phyloP scores from a whole-genome alignment of 306 rosid genomes.

The Cicer yamashitae region DNA sequence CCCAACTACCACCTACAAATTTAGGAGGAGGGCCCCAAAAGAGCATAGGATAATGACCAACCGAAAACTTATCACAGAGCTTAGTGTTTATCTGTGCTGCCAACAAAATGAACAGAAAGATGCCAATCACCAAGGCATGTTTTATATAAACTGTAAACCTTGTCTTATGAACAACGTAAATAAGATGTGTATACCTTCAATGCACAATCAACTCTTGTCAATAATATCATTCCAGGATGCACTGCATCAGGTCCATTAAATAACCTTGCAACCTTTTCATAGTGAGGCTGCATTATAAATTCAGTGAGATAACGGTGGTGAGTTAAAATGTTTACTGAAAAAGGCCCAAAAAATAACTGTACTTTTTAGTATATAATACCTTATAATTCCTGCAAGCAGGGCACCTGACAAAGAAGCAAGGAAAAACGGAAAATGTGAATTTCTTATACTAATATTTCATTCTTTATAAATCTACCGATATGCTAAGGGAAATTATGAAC shows the following conservation, averaged over 20 bases:
- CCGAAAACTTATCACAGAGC: conserved; percentile 93
- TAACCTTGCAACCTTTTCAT: conserved; percentile 94
- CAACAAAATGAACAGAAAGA: conserved; percentile 61
- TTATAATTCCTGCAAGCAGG: conserved; percentile 98
- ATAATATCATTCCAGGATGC: conserved; percentile 84
- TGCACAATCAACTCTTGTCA: conserved; percentile 98
- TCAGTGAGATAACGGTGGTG: conserved; percentile 36
- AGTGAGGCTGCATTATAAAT: conserved; percentile 74
- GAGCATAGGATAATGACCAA: conserved; percentile 93
- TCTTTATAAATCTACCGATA: conserved; percentile 12
- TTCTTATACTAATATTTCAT: conserved; percentile 1
- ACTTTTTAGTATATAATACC: conserved; percentile 56
- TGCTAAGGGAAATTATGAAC: too few relatives aligned
- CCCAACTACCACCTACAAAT: conserved; percentile 79
- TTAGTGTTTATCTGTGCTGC: conserved; percentile 95
- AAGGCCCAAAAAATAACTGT: not conserved
- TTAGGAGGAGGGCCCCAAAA: conserved; percentile 91
- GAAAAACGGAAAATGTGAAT: conserved; percentile 45
- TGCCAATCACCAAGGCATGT: conserved; percentile 52
- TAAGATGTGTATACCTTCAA: conserved; percentile 62
- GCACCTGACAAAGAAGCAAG: conserved; percentile 66
- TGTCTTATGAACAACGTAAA: conserved; percentile 15
- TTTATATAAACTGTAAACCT: conserved; percentile 30
- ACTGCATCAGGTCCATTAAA: conserved; percentile 95
- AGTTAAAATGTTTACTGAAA: conserved; percentile 10